phyloP scores from a whole-genome alignment of 225 moss, liverwort and hornwort genomes.

The Marchantia polymorpha region DNA sequence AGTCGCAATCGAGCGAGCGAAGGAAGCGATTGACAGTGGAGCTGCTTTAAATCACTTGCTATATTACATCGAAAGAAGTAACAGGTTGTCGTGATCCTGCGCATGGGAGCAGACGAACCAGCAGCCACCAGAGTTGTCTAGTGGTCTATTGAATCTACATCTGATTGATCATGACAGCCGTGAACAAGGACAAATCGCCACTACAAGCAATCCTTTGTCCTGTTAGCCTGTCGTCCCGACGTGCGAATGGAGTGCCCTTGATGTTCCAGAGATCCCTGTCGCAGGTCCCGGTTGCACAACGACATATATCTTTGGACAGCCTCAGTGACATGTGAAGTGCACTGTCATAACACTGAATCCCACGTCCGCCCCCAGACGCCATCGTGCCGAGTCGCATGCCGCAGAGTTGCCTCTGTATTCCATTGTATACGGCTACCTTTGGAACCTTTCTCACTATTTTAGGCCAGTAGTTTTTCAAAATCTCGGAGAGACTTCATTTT shows the following conservation, averaged over 20 bases:
- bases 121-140: background rate
- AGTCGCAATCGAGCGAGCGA: slow-evolving; percentile 63
- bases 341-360: background rate
- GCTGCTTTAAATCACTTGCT: slow-evolving; percentile 50
- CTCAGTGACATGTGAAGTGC: background rate
- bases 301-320: background rate
- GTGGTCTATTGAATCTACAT: background rate
- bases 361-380: background rate
- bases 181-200: background rate
- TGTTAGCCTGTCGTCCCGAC: background rate
- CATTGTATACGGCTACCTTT: background rate
- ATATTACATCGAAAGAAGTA: slow-evolving; percentile 37
- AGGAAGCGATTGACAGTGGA: slow-evolving; percentile 82
- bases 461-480: background rate
- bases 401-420: background rate
- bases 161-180: background rate
- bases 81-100: slow-evolving; percentile 9
- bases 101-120: slow-evolving; percentile 7
- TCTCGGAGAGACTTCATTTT: slow-evolving; percentile 6
- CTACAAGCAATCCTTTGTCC: background rate
- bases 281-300: background rate
- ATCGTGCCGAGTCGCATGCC: background rate
- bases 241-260: slow-evolving; percentile 1
- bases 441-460: background rate
- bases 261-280: background rate